Evolutionary conservation across 495 filamentous ascomycete genomes (phyloP), one percentile per base, ranked within the genome.

Genomic region (Haplographium delicatum): DNA sequence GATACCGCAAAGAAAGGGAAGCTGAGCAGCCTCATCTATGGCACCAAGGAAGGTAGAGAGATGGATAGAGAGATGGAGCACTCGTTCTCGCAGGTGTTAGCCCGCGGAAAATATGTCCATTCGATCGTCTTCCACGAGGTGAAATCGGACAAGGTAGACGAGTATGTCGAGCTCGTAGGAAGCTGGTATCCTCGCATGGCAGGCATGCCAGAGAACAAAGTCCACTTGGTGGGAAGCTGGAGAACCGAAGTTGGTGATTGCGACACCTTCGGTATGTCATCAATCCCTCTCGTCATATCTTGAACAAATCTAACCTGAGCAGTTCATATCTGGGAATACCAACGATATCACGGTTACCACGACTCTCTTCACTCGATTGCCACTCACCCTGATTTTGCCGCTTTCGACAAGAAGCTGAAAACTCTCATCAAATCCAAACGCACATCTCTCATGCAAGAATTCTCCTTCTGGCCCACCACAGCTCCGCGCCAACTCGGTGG

Each of bases 251-350:
- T 98, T 50, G 94, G 94, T 41, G 94, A 97, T 60, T 94, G 89
- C 60, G 91, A 97, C 62, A 96, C 91, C 0, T 98, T 98, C 72
- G 84, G 93, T 97, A 78, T 19, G 78, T 68, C 33, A 19, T 23
- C 31, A 30, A 40, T 39, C 26, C 25, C n/a, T 31, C 25, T 10
- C 26, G 7, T 8, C 22, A 6, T 16, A 11, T 4, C n/a, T 33
- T 15, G 16, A 25, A 37, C 24, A 31, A 39, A 13, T 19, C 48
- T 57, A 16, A 33, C 5, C 8, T 44, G 9, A 3, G 16, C 49
- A 89, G 93, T 98, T 24, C 93, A 98, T 68, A 98, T 98, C 66
- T 98, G 93, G 93, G 93, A 98, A 69, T 98, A 98, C 68, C 89
- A 97, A 67, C 85, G 89, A 59, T 98, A 96, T 68, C 82, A 90